Percentiles rank a stretch among this genome's conserved stretches.
Conservation (phyloP, 805 yeast species). For the Candida argentea region DNA sequence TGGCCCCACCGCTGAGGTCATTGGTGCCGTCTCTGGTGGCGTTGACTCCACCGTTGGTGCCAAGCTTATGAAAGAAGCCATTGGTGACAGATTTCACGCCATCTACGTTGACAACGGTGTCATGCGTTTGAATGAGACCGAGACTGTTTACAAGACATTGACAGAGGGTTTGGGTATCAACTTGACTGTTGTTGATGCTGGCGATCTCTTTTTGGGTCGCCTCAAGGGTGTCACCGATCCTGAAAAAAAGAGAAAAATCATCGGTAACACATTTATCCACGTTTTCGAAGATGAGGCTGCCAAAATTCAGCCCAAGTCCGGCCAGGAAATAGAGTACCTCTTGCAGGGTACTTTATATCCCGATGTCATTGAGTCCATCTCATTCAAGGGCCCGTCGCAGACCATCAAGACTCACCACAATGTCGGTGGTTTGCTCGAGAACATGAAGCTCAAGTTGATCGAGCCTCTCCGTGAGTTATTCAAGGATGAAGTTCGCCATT, state of each 20-base stretch:
- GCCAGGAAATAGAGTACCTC: constrained; percentile 83
- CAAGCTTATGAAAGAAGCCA: constrained; percentile 94
- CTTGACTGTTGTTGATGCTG: constrained; percentile 88
- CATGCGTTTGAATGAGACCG: constrained; percentile 90
- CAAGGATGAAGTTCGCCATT: constrained; percentile 96
- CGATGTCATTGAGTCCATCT: constrained; percentile 95
- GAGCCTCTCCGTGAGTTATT: constrained; percentile 98
- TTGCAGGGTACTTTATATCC: constrained; percentile 98
- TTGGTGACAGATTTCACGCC: constrained; percentile 98
- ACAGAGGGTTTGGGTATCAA: constrained; percentile 92
- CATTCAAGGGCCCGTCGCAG: constrained; percentile 99
- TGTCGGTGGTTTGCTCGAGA: constrained; percentile 95
- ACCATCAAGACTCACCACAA: constrained; percentile 99
- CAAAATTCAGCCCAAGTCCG: constrained; percentile 79
- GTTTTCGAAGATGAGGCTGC: constrained; percentile 96
- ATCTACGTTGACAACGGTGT: constrained; percentile 97
- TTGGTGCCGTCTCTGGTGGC: constrained; percentile 99
- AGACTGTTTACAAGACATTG: constrained; percentile 76
- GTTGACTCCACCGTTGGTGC: constrained; percentile 99
- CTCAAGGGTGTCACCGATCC: constrained; percentile 95
- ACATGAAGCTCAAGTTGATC: constrained; percentile 96
- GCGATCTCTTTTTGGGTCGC: constrained; percentile 77
- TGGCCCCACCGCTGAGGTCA: constrained; percentile 97
- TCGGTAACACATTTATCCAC: constrained; percentile 95
- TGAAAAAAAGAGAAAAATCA: constrained; percentile 96